Conservation (phyloP, 306 rosid species). For the Casuarina equisetifolia region DNA sequence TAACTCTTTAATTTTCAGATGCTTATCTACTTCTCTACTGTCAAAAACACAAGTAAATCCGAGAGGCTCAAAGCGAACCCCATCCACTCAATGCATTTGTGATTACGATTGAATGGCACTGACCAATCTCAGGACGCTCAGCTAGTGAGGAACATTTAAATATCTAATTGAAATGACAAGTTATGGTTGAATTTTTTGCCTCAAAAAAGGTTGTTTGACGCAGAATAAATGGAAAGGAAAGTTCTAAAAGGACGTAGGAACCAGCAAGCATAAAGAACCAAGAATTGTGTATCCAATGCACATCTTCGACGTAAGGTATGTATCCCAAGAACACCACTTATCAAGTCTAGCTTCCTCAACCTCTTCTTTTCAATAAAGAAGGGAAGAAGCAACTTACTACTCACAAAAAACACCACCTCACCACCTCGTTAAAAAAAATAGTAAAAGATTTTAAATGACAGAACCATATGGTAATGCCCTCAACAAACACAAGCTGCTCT, state of each 20-base stretch:
- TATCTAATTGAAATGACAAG: background rate
- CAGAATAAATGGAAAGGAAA: background rate
- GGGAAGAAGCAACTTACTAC: too few species aligned
- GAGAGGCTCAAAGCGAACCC: slow-evolving; percentile 14
- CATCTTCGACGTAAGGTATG: background rate
- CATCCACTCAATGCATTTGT: background rate
- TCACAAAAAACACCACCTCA: too few species aligned
- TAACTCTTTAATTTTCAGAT: background rate
- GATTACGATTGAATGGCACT: background rate
- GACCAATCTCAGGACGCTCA: background rate
- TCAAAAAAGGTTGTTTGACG: background rate
- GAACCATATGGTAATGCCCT: background rate
- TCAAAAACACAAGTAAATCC: background rate
- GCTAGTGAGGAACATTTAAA: slow-evolving; percentile 5
- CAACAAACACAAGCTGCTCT: background rate
- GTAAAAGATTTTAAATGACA: background rate
- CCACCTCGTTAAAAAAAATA: too few species aligned
- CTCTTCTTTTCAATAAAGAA: background rate
- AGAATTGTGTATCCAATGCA: background rate
- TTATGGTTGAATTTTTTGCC: background rate
- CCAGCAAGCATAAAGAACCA: background rate
- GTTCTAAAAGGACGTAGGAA: slow-evolving; percentile 11
- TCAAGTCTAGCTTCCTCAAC: background rate
- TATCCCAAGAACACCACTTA: background rate
- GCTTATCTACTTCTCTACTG: background rate